These are phyloP conservation scores for Saccharomyces jurei DNA, from an alignment of 805 yeast species.

Conservation along the genomic window DNA sequence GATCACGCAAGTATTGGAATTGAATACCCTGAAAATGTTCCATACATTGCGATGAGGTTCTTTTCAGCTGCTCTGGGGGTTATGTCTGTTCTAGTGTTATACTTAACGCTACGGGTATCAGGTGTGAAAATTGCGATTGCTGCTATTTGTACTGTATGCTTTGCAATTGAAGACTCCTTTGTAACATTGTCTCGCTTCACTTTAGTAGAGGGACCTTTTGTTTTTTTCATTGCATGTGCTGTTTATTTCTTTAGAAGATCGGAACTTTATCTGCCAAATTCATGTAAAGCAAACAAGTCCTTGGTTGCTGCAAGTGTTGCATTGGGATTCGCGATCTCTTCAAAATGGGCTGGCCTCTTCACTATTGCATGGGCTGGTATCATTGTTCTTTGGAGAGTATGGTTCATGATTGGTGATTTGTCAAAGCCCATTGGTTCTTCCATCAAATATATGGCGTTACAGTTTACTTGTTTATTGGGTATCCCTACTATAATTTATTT, in stretches of 20 bases:
- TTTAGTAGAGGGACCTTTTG: conserved; percentile 64
- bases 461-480: conserved; percentile 48
- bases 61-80: conserved; percentile 63
- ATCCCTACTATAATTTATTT: conserved; percentile 53
- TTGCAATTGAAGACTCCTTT: conserved; percentile 56
- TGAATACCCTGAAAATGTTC: conserved; percentile 45
- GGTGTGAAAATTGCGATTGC: conserved; percentile 64
- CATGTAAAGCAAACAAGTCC: conserved; percentile 49
- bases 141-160: conserved; percentile 44
- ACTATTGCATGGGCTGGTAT: conserved; percentile 71
- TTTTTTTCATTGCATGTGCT: conserved; percentile 69
- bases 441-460: conserved; percentile 40
- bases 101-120: conserved; percentile 63
- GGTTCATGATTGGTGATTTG: conserved; percentile 69
- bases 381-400: conserved; percentile 50
- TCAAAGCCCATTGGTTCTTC: conserved; percentile 40
- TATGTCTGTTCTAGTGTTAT: conserved; percentile 54
- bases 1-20: conserved; percentile 58
- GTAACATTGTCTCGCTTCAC: conserved; percentile 69
- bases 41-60: conserved; percentile 60
- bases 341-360: conserved; percentile 79
- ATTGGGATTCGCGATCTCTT: conserved; percentile 61
- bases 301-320: conserved; percentile 54
- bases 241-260: conserved; percentile 57
- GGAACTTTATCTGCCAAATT: conserved; percentile 54